Evolutionary conservation across 805 yeast genomes (phyloP).

Genomic region (Lachancea nothofagi): DNA sequence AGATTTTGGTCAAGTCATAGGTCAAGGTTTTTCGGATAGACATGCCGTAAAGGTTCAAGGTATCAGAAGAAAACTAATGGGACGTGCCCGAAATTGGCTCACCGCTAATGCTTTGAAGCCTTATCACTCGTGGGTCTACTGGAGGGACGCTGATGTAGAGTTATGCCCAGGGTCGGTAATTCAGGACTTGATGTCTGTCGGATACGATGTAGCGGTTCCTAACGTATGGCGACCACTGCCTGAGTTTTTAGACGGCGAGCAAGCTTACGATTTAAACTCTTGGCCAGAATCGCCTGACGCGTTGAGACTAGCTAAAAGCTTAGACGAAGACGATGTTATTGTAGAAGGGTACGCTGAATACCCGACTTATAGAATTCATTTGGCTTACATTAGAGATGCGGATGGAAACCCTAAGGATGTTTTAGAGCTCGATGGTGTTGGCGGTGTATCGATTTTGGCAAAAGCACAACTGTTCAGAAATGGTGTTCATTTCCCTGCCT

Average conservation of each 20-base stretch:
- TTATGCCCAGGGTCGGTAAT: slow-evolving; percentile 74
- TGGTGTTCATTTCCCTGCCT: slow-evolving; percentile 82
- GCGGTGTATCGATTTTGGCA: slow-evolving; percentile 78
- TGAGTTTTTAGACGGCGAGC: slow-evolving; percentile 76
- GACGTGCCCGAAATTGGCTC: slow-evolving; percentile 81
- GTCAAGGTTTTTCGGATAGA: slow-evolving; percentile 78
- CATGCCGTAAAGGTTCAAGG: slow-evolving; percentile 86
- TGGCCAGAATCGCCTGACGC: slow-evolving; percentile 91
- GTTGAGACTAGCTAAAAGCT: slow-evolving; percentile 52
- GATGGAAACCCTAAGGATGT: slow-evolving; percentile 57
- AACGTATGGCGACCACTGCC: slow-evolving; percentile 98
- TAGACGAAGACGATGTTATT: slow-evolving; percentile 77
- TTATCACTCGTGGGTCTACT: slow-evolving; percentile 84
- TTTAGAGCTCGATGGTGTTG: slow-evolving; percentile 77
- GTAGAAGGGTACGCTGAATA: slow-evolving; percentile 87
- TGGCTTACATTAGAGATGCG: slow-evolving; percentile 63
- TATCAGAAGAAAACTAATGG: slow-evolving; percentile 77
- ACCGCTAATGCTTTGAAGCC: slow-evolving; percentile 69
- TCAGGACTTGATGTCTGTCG: slow-evolving; percentile 63
- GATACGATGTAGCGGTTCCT: slow-evolving; percentile 70
- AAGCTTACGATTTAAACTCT: slow-evolving; percentile 92
- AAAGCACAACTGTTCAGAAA: slow-evolving; percentile 68
- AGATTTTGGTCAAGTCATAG: slow-evolving; percentile 79
- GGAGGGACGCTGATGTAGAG: slow-evolving; percentile 87
- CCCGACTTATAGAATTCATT: slow-evolving; percentile 79